phyloP scores from a whole-genome alignment of 73 alveolate species.

The Paramecium tetraurelia region DNA sequence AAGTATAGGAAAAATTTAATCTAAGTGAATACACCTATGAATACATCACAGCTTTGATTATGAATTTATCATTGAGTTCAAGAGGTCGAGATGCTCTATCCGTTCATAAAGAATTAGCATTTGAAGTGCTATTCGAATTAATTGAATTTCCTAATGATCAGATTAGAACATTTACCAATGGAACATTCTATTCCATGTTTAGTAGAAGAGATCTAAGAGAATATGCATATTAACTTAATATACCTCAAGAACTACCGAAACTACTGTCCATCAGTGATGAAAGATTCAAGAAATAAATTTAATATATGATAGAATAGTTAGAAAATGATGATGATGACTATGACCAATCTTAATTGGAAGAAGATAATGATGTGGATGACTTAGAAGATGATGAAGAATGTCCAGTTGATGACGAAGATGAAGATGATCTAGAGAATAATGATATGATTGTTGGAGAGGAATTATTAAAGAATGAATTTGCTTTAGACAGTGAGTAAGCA shows the following conservation, averaged over 20 bases:
- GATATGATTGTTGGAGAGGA: constrained; percentile 23
- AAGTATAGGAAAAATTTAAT: constrained; percentile 72
- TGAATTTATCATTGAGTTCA: constrained; percentile 94
- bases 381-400: constrained; percentile 34
- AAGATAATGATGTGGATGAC: constrained; percentile 47
- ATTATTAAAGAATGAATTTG: not conserved
- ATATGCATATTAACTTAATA: constrained; percentile 54
- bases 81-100: constrained; percentile 95
- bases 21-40: constrained; percentile 94
- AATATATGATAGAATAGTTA: constrained; percentile 11
- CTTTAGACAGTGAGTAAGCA: not conserved
- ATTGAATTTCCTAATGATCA: constrained; percentile 83
- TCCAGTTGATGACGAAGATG: constrained; percentile 28
- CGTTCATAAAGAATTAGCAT: constrained; percentile 76
- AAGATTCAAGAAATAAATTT: constrained; percentile 21
- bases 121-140: constrained; percentile 83
- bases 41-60: constrained; percentile 95
- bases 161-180: constrained; percentile 69
- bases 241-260: constrained; percentile 27
- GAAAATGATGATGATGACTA: constrained; percentile 11
- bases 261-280: not conserved
- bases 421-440: constrained; percentile 10
- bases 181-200: constrained; percentile 81
- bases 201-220: constrained; percentile 70
- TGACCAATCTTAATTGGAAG: constrained; percentile 12